Base-by-base conservation (phyloP, 495 filamentous ascomycete genomes). In the Penicillium steckii region DNA sequence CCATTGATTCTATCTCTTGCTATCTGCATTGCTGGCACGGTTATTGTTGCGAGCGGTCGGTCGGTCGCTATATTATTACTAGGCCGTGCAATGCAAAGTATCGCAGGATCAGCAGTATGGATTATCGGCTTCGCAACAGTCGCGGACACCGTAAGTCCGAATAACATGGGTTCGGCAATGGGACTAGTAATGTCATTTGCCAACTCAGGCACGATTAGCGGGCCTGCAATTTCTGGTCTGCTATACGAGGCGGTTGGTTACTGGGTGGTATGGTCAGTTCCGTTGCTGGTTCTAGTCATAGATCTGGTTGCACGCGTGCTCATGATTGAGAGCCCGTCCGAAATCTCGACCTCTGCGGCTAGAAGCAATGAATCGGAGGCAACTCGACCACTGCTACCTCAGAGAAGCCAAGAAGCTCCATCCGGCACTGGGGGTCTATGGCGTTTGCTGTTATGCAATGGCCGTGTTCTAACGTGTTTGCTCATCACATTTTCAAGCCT, bases 231-330 rank as follows among this genome's bases (percentile, higher is more conserved):
- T 0, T 54, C 61, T 0, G 65, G 68, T 0, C 43, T 63, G 5
- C 22, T 71, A 2, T 61, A 65, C 9, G 50, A 67, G 21, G 1
- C 49, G 1, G 50, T 50, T 1, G 68, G 68, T 2, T 68, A 71
- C 38, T 68, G 66, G 61, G 2, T 49, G 3, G 61, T 58, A 1
- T 69, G 66, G 63, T 61, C 63, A 5, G 57, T 55, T 24, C 57
- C 60, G 0, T 51, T 68, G 15, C 25, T 35, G 0, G 45, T 65
- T 4, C 51, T 71, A 1, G 1, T 51, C 4, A 25, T 65, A 4
- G 64, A 67, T 45, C 48, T 69, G 17, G 17, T 64, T 5, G 32
- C 59, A 3, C 64, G 68, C 1, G 25, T 60, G 9, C 15, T 67
- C 21, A 67, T 71, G 57, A 17, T 70, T 8, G 67, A 70, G n/a